A percentile compares a stretch with the other conserved stretches of the same genome.
phyloP scores from a whole-genome alignment of 2,329 filamentous ascomycete species.

The Ascomycota sp. region DNA sequence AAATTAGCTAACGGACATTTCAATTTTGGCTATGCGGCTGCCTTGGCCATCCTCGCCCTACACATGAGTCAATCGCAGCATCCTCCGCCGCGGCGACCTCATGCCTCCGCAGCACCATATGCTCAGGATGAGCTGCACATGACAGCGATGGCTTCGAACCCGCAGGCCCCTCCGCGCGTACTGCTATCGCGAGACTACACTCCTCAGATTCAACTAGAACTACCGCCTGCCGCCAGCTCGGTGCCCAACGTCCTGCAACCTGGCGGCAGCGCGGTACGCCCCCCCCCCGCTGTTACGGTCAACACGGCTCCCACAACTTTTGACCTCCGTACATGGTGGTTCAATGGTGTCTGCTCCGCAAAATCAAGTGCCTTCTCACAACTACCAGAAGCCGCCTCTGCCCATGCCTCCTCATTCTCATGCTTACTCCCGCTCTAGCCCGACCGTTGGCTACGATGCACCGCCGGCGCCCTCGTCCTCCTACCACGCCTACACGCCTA shows the following conservation, averaged over 20 bases:
- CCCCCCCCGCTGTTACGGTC: conserved; percentile 15
- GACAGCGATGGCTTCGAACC: conserved; percentile 19
- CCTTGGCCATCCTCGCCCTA: neutral
- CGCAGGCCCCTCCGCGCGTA: conserved; percentile 13
- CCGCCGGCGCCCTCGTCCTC: conserved; percentile 18
- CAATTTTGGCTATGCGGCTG: too few species aligned
- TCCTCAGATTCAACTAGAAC: conserved; percentile 31
- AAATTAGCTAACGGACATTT: too few species aligned
- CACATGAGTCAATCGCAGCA: conserved; percentile 21
- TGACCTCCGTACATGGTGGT: conserved; percentile 25
- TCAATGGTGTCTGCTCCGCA: conserved; percentile 11
- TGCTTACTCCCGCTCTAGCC: conserved; percentile 70
- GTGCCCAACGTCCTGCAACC: conserved; percentile 40
- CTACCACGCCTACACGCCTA: conserved; percentile 37
- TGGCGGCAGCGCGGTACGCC: conserved; percentile 22
- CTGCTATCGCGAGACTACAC: conserved; percentile 27
- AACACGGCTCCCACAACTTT: conserved; percentile 22
- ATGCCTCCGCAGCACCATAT: conserved; percentile 5
- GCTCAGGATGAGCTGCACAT: conserved; percentile 34
- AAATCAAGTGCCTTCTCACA: conserved; percentile 23
- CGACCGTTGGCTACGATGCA: conserved; percentile 38
- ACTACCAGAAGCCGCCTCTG: conserved; percentile 44
- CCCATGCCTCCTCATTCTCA: conserved; percentile 46
- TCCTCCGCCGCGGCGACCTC: conserved; percentile 11
- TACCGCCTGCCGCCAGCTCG: conserved; percentile 19